A percentile compares a stretch with the other conserved stretches of the same genome.
These are phyloP conservation scores for Termitomyces sp. DNA, from an alignment of 768 basidiomycete genomes.

Conservation along the genomic window DNA sequence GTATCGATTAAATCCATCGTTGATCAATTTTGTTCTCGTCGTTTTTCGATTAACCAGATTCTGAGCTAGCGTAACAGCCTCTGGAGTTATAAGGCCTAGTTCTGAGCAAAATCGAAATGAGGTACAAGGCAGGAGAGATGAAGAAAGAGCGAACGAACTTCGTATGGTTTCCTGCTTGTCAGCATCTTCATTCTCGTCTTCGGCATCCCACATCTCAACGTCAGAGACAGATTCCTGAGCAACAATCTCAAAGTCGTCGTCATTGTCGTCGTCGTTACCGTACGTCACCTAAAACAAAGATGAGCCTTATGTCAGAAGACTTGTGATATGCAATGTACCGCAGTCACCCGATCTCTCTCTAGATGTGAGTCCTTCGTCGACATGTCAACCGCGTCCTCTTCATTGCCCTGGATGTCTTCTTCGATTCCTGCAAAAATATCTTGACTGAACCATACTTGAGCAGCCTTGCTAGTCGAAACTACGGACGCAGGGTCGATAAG, in stretches of 20 bases:
- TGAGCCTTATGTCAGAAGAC: background rate
- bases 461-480: slow-evolving; percentile 41
- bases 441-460: slow-evolving; percentile 95
- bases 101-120: slow-evolving; percentile 36
- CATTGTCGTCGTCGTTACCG: slow-evolving; percentile 33
- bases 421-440: slow-evolving; percentile 75
- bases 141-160: slow-evolving; percentile 35
- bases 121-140: background rate
- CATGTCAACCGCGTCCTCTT: slow-evolving; percentile 19
- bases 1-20: slow-evolving; percentile 94
- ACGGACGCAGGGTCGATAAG: slow-evolving; percentile 32
- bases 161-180: slow-evolving; percentile 57
- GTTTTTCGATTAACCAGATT: slow-evolving; percentile 86
- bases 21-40: slow-evolving; percentile 84
- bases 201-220: slow-evolving; percentile 74
- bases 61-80: slow-evolving; percentile 89
- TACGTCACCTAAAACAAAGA: background rate
- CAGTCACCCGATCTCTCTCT: slow-evolving; percentile 14
- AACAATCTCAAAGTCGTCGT: slow-evolving; percentile 75
- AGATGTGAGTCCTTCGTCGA: slow-evolving; percentile 16
- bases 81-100: slow-evolving; percentile 77
- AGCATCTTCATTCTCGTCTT: slow-evolving; percentile 71
- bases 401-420: slow-evolving; percentile 24
- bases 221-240: slow-evolving; percentile 60
- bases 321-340: slow-evolving; percentile 6